A percentile compares a stretch with the other conserved stretches of the same genome.
Evolutionary conservation across 306 rosid genomes (phyloP).

Genomic region (Psophocarpus tetragonolobus): DNA sequence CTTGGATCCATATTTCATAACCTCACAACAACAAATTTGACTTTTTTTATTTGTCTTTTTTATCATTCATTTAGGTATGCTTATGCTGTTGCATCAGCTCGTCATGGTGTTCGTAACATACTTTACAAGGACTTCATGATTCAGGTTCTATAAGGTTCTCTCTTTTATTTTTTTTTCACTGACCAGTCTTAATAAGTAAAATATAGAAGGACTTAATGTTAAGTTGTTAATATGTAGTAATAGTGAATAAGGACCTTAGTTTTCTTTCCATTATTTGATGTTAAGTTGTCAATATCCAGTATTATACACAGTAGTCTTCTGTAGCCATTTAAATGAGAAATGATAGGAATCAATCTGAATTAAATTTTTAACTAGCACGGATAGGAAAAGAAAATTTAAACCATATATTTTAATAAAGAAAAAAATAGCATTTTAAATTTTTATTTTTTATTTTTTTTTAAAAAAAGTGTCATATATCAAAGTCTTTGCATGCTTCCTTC

Average conservation of each 20-base stretch:
- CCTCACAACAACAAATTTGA: conserved; percentile 6
- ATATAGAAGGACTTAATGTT: background rate
- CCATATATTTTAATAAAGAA: background rate
- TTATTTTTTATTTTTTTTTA: background rate
- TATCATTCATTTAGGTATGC: conserved; percentile 70
- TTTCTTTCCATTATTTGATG: background rate
- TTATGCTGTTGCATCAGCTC: conserved; percentile 91
- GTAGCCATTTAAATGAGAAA: background rate
- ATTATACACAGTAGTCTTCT: conserved; percentile 10
- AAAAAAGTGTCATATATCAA: background rate
- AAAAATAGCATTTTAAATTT: background rate
- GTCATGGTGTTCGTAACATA: conserved; percentile 81
- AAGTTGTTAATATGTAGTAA: background rate
- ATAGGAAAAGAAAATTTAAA: background rate
- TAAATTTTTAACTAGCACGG: background rate
- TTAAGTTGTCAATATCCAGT: conserved; percentile 10
- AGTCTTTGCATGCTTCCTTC: background rate
- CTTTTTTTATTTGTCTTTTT: conserved; percentile 14
- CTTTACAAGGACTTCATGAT: conserved; percentile 94
- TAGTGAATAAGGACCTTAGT: background rate
- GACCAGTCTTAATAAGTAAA: background rate
- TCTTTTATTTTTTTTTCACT: background rate
- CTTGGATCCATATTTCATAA: conserved; percentile 20
- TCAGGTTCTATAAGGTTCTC: conserved; percentile 66
- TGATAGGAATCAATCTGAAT: background rate